Base-by-base conservation (phyloP, 2,329 filamentous ascomycete species). In the Fusarium sp. region DNA sequence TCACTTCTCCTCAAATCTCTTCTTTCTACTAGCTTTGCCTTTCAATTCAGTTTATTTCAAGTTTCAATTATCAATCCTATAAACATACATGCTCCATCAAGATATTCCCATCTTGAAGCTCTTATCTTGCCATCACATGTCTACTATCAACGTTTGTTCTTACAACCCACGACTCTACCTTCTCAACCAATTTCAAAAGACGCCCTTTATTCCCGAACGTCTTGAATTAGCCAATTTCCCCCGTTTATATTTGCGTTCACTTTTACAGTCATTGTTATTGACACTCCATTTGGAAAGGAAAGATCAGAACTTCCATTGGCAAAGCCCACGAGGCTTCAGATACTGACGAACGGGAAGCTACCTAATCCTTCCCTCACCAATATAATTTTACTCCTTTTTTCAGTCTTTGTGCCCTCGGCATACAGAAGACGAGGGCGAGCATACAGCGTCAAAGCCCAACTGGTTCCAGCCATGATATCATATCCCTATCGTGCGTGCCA, bases 241-340 rank as follows among this genome's bases (percentile, higher is more conserved):
- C 31, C 32, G 5, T 38, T 42, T 17, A 31, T 29, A 9, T 9
- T 42, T 17, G 25, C 33, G 7, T 9, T 15, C 25, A 49, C 37
- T 48, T 49, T 45, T 45, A 51, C 27, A 49, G 17, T 15, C 51
- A 56, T 33, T 31, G 15, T 29, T 44, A 14, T 14, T 31, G 43
- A 41, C 32, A 46, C 29, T 50, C 23, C 17, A 17, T 56, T 17
- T 61, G 57, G 65, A 56, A 66, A 61, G 38, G 63, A 70, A 68
- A 66, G 67, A 70, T 53, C 27, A 63, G 57, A 49, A 66, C 65
- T 70, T 70, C 68, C 68, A 70, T 70, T 70, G 60, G 57, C 45
- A 63, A 59, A 70, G 67, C 68, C 54, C 29, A 51, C 56, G 29
- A 42, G 57, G 67, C 63, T 61, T 62, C 51, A 44, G 41, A 53